Percentiles rank a stretch among this genome's conserved stretches.
These are phyloP conservation scores for Penicillium palitans DNA, from an alignment of 2,329 filamentous ascomycete species.

Conservation along the genomic window DNA sequence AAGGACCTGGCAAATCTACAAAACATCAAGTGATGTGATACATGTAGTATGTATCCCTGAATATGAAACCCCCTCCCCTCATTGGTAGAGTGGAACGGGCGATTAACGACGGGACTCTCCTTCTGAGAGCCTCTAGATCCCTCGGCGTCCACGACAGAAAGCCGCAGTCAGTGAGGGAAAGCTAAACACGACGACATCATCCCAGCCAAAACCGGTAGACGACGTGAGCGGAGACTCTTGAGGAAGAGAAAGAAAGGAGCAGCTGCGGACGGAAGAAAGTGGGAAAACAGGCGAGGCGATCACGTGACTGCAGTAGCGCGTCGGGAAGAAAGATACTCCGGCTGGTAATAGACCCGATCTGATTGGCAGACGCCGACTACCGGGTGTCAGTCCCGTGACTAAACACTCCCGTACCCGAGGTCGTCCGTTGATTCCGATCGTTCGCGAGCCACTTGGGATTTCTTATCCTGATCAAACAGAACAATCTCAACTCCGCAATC, in stretches of 20 bases:
- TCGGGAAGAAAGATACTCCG: slow-evolving; percentile 41
- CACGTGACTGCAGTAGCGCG: slow-evolving; percentile 15
- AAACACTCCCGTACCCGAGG: slow-evolving; percentile 39
- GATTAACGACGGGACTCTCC: slow-evolving; percentile 52
- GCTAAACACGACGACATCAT: slow-evolving; percentile 44
- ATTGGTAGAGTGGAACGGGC: slow-evolving; percentile 49
- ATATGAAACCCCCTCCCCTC: slow-evolving; percentile 52
- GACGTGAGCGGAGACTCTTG: slow-evolving; percentile 45
- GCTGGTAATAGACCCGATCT: slow-evolving; percentile 33
- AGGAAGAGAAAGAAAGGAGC: slow-evolving; percentile 25
- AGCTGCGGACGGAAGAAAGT: slow-evolving; percentile 14
- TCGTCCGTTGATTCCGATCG: slow-evolving; percentile 39
- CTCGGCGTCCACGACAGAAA: slow-evolving; percentile 48
- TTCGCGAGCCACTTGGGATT: slow-evolving; percentile 27
- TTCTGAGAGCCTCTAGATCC: slow-evolving; percentile 44
- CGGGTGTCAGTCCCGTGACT: slow-evolving; percentile 36
- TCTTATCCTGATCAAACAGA: slow-evolving; percentile 20
- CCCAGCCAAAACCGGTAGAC: slow-evolving; percentile 33
- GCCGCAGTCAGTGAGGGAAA: slow-evolving; percentile 44
- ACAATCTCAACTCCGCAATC: slow-evolving; percentile 15
- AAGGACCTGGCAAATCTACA: neutral
- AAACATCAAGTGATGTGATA: neutral
- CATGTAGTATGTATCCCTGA: slow-evolving; percentile 45
- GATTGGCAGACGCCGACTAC: slow-evolving; percentile 34
- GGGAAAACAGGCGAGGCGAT: slow-evolving; percentile 20